A percentile compares a stretch with the other conserved stretches of the same genome.
These are phyloP conservation scores for Corniculantispora saksenae DNA, from an alignment of 2,329 filamentous ascomycete genomes.

Conservation along the genomic window DNA sequence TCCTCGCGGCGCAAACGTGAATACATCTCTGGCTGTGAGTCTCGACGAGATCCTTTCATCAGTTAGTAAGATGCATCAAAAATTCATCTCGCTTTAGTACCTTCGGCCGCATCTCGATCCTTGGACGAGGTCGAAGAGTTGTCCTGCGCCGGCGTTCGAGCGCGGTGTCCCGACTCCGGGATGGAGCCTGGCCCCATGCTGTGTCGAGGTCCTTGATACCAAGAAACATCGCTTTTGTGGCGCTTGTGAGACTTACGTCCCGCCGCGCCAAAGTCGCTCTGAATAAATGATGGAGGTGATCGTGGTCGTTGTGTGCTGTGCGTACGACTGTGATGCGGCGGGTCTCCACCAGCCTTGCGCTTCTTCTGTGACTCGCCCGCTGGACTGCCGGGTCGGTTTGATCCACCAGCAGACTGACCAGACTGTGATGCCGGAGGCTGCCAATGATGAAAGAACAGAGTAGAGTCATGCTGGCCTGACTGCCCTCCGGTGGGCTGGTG, in stretches of 20 bases:
- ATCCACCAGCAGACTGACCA: conserved; percentile 47
- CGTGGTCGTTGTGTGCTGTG: conserved; percentile 30
- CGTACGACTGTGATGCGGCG: conserved; percentile 42
- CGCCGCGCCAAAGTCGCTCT: conserved; percentile 29
- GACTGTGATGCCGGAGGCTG: conserved; percentile 73
- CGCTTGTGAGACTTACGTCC: conserved; percentile 33
- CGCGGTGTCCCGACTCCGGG: conserved; percentile 1
- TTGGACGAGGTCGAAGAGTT: conserved; percentile 19
- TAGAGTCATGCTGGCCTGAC: conserved; percentile 62
- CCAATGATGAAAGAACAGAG: conserved; percentile 90
- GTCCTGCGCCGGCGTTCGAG: conserved; percentile 16
- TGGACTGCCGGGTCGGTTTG: conserved; percentile 70
- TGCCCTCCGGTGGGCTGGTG: conserved; percentile 11
- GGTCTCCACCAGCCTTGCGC: conserved; percentile 62
- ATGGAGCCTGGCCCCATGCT: conserved; percentile 14
- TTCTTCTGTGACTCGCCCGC: conserved; percentile 82
- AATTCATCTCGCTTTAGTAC: neutral
- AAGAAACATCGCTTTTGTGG: conserved; percentile 40
- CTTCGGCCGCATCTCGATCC: conserved; percentile 14
- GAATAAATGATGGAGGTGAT: conserved; percentile 35
- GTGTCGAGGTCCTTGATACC: conserved; percentile 32
- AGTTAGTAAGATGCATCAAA: neutral
- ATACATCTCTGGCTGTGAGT: conserved; percentile 9
- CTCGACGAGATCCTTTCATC: neutral
- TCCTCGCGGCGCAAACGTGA: neutral